These are phyloP conservation scores for Alternaria sp. DNA, from an alignment of 2,329 filamentous ascomycete species.

Conservation along the genomic window DNA sequence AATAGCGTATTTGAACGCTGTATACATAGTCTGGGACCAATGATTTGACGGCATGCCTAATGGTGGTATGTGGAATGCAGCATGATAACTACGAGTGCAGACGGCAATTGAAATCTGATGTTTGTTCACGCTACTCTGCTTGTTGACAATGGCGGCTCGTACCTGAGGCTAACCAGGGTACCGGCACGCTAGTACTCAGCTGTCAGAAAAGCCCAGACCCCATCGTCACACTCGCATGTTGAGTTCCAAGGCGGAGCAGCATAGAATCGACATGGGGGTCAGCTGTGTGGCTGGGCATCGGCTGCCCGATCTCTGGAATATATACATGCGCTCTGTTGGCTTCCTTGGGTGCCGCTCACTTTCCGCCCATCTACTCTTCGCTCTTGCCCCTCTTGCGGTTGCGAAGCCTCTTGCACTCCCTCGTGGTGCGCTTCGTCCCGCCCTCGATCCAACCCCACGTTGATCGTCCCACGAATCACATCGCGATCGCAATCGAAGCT, in stretches of 20 bases:
- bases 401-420: conserved; percentile 6
- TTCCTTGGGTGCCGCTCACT: conserved; percentile 28
- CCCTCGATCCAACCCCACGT: conserved; percentile 31
- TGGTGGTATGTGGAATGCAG: conserved; percentile 27
- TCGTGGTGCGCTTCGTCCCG: conserved; percentile 19
- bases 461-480: conserved; percentile 46
- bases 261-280: conserved; percentile 36
- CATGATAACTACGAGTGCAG: conserved; percentile 41
- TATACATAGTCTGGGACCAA: conserved; percentile 32
- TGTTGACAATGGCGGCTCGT: conserved; percentile 23
- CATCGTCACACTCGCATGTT: conserved; percentile 31
- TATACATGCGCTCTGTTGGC: conserved; percentile 30
- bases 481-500: conserved; percentile 38
- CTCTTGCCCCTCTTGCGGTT: conserved; percentile 3
- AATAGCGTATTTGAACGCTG: conserved; percentile 17
- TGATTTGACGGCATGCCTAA: conserved; percentile 20
- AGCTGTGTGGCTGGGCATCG: conserved; percentile 45
- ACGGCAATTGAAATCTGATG: conserved; percentile 17
- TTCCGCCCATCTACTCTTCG: conserved; percentile 12
- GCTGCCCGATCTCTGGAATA: conserved; percentile 31
- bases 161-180: conserved; percentile 32
- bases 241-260: conserved; percentile 39
- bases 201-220: conserved; percentile 24
- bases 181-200: conserved; percentile 23
- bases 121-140: conserved; percentile 11